Evolutionary conservation across 140 eudicot species (phyloP).

Genomic region (Ambrosia hybrid): DNA sequence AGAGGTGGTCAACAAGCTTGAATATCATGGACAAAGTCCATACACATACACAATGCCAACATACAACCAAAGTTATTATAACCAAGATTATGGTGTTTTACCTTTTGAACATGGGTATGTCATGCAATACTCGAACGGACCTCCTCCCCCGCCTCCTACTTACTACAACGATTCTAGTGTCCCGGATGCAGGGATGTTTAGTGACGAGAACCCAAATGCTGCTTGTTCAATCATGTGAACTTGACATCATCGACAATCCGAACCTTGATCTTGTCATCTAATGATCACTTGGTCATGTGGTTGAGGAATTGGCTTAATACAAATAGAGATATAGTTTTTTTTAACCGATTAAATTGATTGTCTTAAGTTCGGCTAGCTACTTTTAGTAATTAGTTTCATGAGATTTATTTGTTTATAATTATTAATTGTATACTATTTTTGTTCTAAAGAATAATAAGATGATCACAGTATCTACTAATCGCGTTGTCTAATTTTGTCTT

Average conservation of each 20-base stretch:
- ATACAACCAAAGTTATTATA: slow-evolving; percentile 42
- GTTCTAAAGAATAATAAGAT: background rate
- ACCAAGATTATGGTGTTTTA: slow-evolving; percentile 37
- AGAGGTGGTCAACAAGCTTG: slow-evolving; percentile 51
- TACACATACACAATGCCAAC: slow-evolving; percentile 43
- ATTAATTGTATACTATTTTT: background rate
- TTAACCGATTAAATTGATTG: background rate
- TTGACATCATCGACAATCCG: background rate
- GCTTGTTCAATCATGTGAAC: slow-evolving; percentile 68
- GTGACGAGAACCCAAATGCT: slow-evolving; percentile 85
- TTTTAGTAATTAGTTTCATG: background rate
- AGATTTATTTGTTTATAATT: background rate
- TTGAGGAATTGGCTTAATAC: background rate
- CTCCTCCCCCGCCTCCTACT: slow-evolving; percentile 52
- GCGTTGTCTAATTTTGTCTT: too few relatives aligned
- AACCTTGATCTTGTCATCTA: background rate
- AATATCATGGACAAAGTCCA: slow-evolving; percentile 44
- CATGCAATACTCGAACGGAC: slow-evolving; percentile 41
- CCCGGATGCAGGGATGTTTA: slow-evolving; percentile 53
- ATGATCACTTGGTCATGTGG: background rate
- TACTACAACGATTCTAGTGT: slow-evolving; percentile 30
- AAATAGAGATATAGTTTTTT: too few relatives aligned
- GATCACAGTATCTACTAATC: background rate
- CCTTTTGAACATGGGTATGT: slow-evolving; percentile 31
- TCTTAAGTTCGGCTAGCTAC: slow-evolving; percentile 1